Base-by-base conservation (phyloP, 2,329 filamentous ascomycete genomes). In the Fusarium bulbicola region DNA sequence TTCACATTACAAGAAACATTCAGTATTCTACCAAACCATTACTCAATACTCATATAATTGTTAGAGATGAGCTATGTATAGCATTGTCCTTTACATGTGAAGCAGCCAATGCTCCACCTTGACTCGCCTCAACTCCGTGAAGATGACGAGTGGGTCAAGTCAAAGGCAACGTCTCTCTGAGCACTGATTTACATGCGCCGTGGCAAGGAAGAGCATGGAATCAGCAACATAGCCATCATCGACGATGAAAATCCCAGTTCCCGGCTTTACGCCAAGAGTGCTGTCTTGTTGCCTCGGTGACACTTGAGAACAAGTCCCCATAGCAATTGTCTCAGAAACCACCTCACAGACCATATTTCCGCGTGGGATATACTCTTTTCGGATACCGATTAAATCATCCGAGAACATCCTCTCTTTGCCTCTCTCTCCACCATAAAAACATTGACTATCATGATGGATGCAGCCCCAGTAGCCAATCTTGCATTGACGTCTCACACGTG, bases 381-480 rank as follows among this genome's bases (percentile, higher is more conserved):
- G 39, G 58, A 53, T 54, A 64, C 65, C 39, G 45, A 69, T 32
- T 34, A 6, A 34, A 8, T n/a, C 45, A 18, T n/a, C 42, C 56
- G 54, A 46, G 46, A 68, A 65, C 16, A 42, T 9, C 46, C 42
- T 42, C 42, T 42, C 34, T 16, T 21, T 46, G 32, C 20, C 50
- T 53, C 34, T 21, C 24, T 34, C 10, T 36, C 39, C 24, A 24
- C 24, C 5, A 24, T 24, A 24, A 24, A 24, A 24, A 24, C 24
- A 24, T 24, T 24, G 24, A 24, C 24, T 4, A 24, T 24, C 24
- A 24, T 24, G 24, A 24, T 24, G 24, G 24, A 24, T 37, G 26
- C n/a, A n/a, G 47, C 60, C 46, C 72, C 69, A 64, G 66, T 67
- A 77, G 66, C 75, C 74, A 77, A 77, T 77, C 73, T 77, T 43